phyloP scores from a whole-genome alignment of 129 eudicot genomes.

The Escallonia herrerae region DNA sequence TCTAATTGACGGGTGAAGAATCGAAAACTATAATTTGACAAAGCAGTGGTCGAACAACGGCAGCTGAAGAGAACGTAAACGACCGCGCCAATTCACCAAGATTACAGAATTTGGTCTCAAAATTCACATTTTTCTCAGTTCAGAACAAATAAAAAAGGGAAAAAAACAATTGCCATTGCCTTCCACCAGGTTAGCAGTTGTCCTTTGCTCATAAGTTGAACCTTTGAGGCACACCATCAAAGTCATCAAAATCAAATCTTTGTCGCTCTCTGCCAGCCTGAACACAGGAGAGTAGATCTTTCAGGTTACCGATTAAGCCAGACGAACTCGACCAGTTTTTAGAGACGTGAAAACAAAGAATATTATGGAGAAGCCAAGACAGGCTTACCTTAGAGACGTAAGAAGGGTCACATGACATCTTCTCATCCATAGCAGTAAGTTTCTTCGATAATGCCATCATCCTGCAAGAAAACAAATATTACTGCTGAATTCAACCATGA shows the following conservation, averaged over 20 bases:
- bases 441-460: conserved; percentile 80
- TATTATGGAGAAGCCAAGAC: background rate
- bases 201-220: conserved; percentile 49
- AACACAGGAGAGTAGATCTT: background rate
- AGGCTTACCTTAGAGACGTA: conserved; percentile 67
- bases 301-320: background rate
- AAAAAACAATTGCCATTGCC: background rate
- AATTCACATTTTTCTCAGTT: background rate
- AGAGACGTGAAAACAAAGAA: background rate
- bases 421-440: conserved; percentile 70
- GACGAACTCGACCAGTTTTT: no score
- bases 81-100: background rate
- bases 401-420: conserved; percentile 68
- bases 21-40: no score
- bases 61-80: no score
- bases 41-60: no score
- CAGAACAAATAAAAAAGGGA: background rate
- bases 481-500: background rate
- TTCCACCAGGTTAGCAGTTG: background rate
- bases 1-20: no score
- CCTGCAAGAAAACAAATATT: conserved; percentile 29
- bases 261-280: conserved; percentile 90
- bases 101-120: background rate
- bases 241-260: conserved; percentile 80
- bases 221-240: conserved; percentile 64